Evolutionary conservation across 768 basidiomycete genomes (phyloP), one percentile per base, ranked within the genome.

Genomic region (Suillus sp.): DNA sequence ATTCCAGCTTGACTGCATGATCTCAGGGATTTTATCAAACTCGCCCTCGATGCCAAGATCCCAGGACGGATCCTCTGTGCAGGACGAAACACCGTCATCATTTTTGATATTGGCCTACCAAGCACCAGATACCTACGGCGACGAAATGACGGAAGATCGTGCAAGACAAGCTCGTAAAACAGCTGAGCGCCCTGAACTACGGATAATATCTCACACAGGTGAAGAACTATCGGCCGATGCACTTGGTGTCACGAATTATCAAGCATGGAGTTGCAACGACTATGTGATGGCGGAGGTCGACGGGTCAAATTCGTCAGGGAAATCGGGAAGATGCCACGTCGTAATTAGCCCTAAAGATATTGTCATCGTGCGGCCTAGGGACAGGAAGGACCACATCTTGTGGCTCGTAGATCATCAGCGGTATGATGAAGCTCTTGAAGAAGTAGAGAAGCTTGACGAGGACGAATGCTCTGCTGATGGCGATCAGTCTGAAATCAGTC

Each of bases 1-100:
- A 45, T 94, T 98, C 76, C 90, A 95, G 71, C 80, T 99, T 53
- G 97, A 99, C 74, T 95, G 92, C 72, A 96, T 97, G 93, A 86
- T 99, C 45, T 86, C 95, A 1, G 96, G 96, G 25, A 87, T 99
- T 62, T 85, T 90, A 3, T 91, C 93, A 6, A 92, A 95, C 74
- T 85, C 86, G 1, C 79, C 82, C 51, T 74, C 81, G 4, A 38
- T 57, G 55, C 67, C 74, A 22, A 30, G 16, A 16, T 34, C 50
- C 63, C 75, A 38, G 32, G 65, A 71, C 57, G 67, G 61, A 40
- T 54, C 50, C 20, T 68, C 66, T 58, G 38, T 75, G 0, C 65
- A 72, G 2, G 62, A 74, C 2, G 70, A 73, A 13, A 69, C 83
- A 1, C 77, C 87, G 27, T 87, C 89, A 0, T 88, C 91, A 3